Evolutionary conservation across 495 filamentous ascomycete species (phyloP), one percentile per base, ranked within the genome.

Genomic region (Jackrogersella minutella): DNA sequence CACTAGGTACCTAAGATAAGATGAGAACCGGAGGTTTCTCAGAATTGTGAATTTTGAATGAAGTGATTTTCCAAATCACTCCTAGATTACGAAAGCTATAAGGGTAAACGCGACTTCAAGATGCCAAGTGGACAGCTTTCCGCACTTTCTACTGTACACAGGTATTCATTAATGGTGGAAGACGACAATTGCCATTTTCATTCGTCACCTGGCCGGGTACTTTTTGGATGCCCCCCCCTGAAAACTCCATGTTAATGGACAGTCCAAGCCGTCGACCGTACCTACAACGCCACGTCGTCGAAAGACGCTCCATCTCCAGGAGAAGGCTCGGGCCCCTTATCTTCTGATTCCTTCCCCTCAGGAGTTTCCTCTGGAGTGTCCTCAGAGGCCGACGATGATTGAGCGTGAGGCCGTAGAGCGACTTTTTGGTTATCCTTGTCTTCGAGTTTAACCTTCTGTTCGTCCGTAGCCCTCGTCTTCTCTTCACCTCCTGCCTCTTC

Each of bases 391-490:
- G 21, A 33, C 13, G 58, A 43, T 52, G 56, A 43, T 55, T 65
- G 61, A 11, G 31, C 44, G 6, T n/a, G 53, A n/a, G 76, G 79
- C 30, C 80, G 69, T 54, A 81, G 46, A 14, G 77, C 79, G 9
- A 85, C 75, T 26, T 78, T 81, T 53, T 83, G 79, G 28, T 80
- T 76, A 13, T 86, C 82, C 44, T 78, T 74, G 58, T 88, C 84
- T 26, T 85, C 82, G 4, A 82, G 72, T 36, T 82, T 73, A 26
- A 83, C 77, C 62, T 88, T 88, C 66, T 86, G 85, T 72, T 88
- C 86, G 1, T 83, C 81, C 7, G 79, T 68, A 55, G 62, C 64
- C 14, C 65, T 68, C 11, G 66, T 53, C 40, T 73, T 73, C 1
- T 66, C 69, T 37, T 78, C 77, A 24, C 77, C 64, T 61, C 73